A percentile compares a stretch with the other conserved stretches of the same genome.
Conservation (phyloP, 78 protist genomes). For the Dictyostelium purpureum region DNA sequence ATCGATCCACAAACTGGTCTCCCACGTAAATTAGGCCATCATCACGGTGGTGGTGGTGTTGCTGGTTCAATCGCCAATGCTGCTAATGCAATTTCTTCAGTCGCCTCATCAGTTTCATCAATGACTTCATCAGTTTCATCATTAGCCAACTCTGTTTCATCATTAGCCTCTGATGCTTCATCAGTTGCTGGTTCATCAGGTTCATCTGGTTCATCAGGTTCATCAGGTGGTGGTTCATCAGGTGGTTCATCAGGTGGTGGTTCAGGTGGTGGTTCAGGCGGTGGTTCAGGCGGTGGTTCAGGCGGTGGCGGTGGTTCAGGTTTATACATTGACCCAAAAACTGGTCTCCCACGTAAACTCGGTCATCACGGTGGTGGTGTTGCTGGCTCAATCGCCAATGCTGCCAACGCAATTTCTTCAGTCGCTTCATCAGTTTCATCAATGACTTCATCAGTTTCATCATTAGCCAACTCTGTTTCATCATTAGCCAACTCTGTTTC, state of each 20-base stretch:
- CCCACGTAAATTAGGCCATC: too few species aligned
- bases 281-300: neutral
- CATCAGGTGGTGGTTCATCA: neutral
- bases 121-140: too few species aligned
- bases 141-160: too few species aligned
- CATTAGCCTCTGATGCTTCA: too few species aligned
- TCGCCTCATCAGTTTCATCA: too few species aligned
- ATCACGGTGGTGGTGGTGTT: too few species aligned
- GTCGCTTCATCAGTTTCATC: neutral
- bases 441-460: neutral
- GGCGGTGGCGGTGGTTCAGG: constrained; percentile 24
- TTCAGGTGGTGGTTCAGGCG: neutral
- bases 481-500: neutral
- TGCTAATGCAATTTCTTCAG: too few species aligned
- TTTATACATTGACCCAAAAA: too few species aligned
- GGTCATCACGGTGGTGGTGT: neutral
- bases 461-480: neutral
- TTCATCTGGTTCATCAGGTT: too few species aligned
- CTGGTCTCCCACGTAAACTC: neutral
- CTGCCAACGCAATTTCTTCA: neutral
- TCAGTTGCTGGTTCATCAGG: constrained; percentile 14
- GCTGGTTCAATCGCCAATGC: too few species aligned
- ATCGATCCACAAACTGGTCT: too few species aligned
- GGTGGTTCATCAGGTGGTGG: too few species aligned
- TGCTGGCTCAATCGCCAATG: neutral